Evolutionary conservation across 2,329 filamentous ascomycete genomes (phyloP).

Genomic region (Xylogone sp.): DNA sequence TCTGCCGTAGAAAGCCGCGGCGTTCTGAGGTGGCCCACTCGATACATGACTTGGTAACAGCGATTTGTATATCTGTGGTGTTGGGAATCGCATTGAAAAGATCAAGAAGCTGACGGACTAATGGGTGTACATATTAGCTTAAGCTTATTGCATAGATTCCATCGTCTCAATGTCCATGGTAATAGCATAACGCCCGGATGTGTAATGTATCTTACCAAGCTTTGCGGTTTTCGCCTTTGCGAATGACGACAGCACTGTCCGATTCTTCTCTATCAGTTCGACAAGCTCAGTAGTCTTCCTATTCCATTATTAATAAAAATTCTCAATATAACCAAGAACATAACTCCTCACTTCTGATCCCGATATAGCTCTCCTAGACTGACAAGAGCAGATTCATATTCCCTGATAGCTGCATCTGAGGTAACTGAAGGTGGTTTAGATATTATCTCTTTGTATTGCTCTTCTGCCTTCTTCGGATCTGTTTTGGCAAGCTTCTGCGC

Average conservation of each 20-base stretch:
- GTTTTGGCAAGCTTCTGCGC: constrained; percentile 79
- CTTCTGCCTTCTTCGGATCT: constrained; percentile 79
- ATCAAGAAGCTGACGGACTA: constrained; percentile 94
- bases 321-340: constrained; percentile 1
- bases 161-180: no score
- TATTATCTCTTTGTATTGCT: constrained; percentile 85
- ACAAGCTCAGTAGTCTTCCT: constrained; percentile 83
- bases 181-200: no score
- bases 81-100: constrained; percentile 92
- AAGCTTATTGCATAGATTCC: not conserved
- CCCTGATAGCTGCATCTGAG: constrained; percentile 78
- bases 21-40: constrained; percentile 97
- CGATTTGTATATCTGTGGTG: constrained; percentile 89
- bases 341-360: constrained; percentile 66
- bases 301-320: constrained; percentile 24
- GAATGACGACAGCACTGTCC: constrained; percentile 89
- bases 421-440: constrained; percentile 79
- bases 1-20: constrained; percentile 93
- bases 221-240: constrained; percentile 99
- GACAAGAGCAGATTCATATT: constrained; percentile 87
- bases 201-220: constrained; percentile 59
- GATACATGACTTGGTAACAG: constrained; percentile 98
- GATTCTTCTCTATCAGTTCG: constrained; percentile 83
- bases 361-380: constrained; percentile 89
- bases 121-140: constrained; percentile 2